Base-by-base conservation (phyloP, 1,139 yeast species). In the Geotrichum cucujoidarum region DNA sequence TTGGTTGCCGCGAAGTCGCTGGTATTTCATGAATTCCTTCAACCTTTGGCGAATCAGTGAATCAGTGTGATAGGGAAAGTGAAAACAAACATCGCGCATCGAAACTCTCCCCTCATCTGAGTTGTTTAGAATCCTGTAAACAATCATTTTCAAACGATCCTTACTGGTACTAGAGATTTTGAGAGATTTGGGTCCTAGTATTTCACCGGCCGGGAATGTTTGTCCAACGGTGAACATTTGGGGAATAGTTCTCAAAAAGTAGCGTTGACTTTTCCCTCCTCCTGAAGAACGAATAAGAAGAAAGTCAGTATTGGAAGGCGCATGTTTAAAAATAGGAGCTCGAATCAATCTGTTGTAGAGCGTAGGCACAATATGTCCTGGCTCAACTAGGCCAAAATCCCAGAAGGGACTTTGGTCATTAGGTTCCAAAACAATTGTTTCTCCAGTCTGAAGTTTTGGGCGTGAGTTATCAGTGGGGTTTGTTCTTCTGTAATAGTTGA, bases 21-120 rank as follows among this genome's bases (percentile, higher is more conserved):
- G 97, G 60, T 87, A 94, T 61, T 90, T 97, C 99, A 94, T 94
- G 58, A 94, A 94, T 67, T 94, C 99, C 65, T 94, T 94, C 53
- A 94, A 75, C 54, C 97, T 74, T 67, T 92, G 97, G 59, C 98
- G 77, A 61, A 89, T 92, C 65, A 94, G 99, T 89, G 92, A 90
- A 62, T 92, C 97, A 62, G 86, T 90, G 64, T 90, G 97, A 59
- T 90, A 97, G 0, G 98, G 98, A 62, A 94, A 94, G 69, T 92
- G 97, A 47, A 78, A 78, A 0, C 95, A 83, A 21, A 94, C 87
- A 58, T 94, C 97, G 55, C 83, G 83, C 2, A 94, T 95, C 6
- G 87, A 75, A 39, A 94, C 75, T 46, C 97, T 74, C 37, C 86
- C 82, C 40, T 80, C 78, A 1, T 85, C 84, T 44, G 77, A 81